Base-by-base conservation (phyloP, 305 asterid species). In the Fraxinus baroniana region DNA sequence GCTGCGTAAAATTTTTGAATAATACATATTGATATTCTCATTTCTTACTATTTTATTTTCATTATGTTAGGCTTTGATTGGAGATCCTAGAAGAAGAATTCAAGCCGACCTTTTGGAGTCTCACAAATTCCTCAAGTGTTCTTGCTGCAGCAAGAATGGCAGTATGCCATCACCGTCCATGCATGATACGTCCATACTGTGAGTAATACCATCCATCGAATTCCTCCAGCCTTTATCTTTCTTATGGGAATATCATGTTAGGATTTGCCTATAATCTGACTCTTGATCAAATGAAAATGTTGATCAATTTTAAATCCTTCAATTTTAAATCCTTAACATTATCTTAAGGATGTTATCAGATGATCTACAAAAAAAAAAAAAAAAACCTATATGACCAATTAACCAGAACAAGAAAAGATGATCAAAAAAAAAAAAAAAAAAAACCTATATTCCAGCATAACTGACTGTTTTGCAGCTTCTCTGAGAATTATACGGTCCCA, bases 1-100 rank as follows among this genome's bases (percentile, higher is more conserved):
- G 20, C 9, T 32, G 10, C 41, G 64, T n/a, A 68, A 18, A 76
- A 41, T 78, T 77, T 79, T 75, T 46, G 71, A 44, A 28, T 18
- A 36, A 32, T 60, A 24, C 24, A 70, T 55, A 81, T 37, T 76
- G 41, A 79, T 73, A 64, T 62, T 76, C 7, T 72, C 36, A 46
- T 72, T 55, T 46, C 44, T 44, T 76, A 44, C 33, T 35, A 60
- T 80, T 85, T 36, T 79, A 18, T 85, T 80, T 82, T 60, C 73
- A 66, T 85, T 62, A 55, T 68, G 35, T 70, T 82, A 94, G 98
- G 99, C 97, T 71, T 89, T 96, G 94, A 85, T 90, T 77, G 98
- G 99, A 79, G 98, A 96, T 84, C 99, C 99, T 44, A 90, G 99
- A 84, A 93, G 93, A 93, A 90, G 95, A 90, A 90, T 94, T 79